Base-by-base conservation (phyloP, 129 eudicot genomes). In the Flaveria brownii region DNA sequence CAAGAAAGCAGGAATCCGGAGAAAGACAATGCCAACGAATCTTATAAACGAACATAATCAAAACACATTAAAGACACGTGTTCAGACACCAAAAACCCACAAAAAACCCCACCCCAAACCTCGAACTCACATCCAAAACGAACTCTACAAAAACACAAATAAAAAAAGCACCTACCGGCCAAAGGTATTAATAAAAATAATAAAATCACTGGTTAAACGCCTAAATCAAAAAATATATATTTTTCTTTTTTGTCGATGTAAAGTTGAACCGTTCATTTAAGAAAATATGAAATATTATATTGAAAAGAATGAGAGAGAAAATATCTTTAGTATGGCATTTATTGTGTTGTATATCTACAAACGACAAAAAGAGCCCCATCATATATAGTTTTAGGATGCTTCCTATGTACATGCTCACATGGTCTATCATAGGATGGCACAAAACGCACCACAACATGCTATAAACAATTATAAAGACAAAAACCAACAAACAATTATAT, bases 351-450 rank as follows among this genome's bases (percentile, higher is more conserved):
- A 73, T 16, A 65, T 72, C 74, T 12, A 72, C 50, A 72, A n/a
- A 79, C 74, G 78, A 72, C 83, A 79, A 79, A 72, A 42, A 51
- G 51, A 79, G 41, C 74, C 49, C 33, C 26, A 23, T 41, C 17
- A 22, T 10, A 8, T 22, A 7, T 5, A 55, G 67, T 78, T 36
- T 36, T 49, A 79, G 57, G 47, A 61, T 50, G 52, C 33, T 36
- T 79, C 28, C 71, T 20, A 51, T 67, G 77, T 51, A 65, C 69
- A 65, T 64, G 68, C 73, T 72, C 78, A 80, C 78, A 72, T 72
- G 73, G 50, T 39, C 43, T 59, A 36, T 26, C 82, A 79, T 71
- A 23, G 67, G 56, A 71, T 65, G 30, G 9, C 66, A 47, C 57
- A 61, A 15, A 36, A 72, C 16, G 60, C 61, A 69, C 68, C 16